Conservation (phyloP, 1,139 yeast species). For the Fermentozyma sake region DNA sequence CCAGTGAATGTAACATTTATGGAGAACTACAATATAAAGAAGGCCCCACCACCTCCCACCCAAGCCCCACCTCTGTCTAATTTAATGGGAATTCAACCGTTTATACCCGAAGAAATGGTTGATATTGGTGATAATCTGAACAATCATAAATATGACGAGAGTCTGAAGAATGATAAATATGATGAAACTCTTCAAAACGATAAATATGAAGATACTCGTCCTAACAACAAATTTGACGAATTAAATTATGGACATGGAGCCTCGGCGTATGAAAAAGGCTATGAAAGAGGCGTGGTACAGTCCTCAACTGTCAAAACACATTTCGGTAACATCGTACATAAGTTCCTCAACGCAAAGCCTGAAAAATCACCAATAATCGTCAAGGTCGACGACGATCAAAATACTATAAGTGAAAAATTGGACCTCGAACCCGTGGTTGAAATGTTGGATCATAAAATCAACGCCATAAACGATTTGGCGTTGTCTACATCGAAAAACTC, state of each 20-base stretch:
- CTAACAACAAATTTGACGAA: constrained; percentile 8
- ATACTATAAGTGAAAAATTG: constrained; percentile 30
- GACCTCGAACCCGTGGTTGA: constrained; percentile 32
- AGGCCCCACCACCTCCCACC: constrained; percentile 1
- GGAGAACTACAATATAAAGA: constrained; percentile 11
- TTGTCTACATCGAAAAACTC: constrained; percentile 24
- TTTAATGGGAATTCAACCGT: constrained; percentile 27
- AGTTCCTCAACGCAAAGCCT: neutral
- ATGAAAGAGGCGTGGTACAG: constrained; percentile 28
- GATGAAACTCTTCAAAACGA: too few species aligned
- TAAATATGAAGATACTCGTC: constrained; percentile 3
- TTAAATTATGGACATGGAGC: constrained; percentile 24
- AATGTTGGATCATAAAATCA: constrained; percentile 25
- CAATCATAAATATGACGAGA: too few species aligned
- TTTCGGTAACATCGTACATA: constrained; percentile 1
- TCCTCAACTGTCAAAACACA: constrained; percentile 19
- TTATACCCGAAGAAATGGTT: constrained; percentile 15
- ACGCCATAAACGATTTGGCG: constrained; percentile 25
- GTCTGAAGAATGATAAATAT: too few species aligned
- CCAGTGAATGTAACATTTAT: constrained; percentile 32
- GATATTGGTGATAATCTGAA: too few species aligned
- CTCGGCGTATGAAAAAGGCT: constrained; percentile 34
- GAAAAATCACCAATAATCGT: too few species aligned
- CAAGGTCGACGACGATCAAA: constrained; percentile 34
- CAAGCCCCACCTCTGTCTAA: constrained; percentile 1